Conservation (phyloP, 1,284 basidiomycete genomes). For the Cryptococcus sp. region DNA sequence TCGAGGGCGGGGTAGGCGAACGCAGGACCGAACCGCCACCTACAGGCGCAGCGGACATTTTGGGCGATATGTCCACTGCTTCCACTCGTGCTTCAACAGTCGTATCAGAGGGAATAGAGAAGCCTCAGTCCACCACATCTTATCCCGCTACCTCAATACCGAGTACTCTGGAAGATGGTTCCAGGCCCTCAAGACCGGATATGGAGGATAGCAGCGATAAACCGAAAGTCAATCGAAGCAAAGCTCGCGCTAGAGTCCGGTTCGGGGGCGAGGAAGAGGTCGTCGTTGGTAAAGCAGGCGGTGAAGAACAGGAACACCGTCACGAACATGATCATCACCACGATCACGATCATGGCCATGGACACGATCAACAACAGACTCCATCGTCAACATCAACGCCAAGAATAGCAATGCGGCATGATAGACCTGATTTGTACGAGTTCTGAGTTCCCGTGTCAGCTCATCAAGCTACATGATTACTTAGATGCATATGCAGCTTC, state of each 20-base stretch:
- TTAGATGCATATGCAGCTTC: neutral
- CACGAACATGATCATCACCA: constrained; percentile 17
- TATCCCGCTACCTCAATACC: neutral
- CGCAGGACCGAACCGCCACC: constrained; percentile 62
- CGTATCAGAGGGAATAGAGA: constrained; percentile 2
- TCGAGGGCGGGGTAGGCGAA: constrained; percentile 88
- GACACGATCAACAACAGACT: constrained; percentile 17
- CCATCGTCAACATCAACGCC: constrained; percentile 10
- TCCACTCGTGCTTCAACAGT: constrained; percentile 8
- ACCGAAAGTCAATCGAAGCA: constrained; percentile 23
- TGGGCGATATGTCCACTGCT: constrained; percentile 10
- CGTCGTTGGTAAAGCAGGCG: constrained; percentile 7
- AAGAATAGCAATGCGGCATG: constrained; percentile 43
- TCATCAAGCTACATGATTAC: no score
- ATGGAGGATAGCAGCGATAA: constrained; percentile 8
- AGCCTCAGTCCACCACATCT: neutral
- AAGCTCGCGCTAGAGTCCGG: constrained; percentile 36
- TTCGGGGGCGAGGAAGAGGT: constrained; percentile 43
- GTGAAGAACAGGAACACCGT: constrained; percentile 3
- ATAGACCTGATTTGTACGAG: constrained; percentile 56
- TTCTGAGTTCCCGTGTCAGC: constrained; percentile 36
- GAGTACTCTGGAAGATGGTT: neutral
- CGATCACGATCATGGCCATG: constrained; percentile 20
- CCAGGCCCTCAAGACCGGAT: neutral
- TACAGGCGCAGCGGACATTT: constrained; percentile 3